phyloP scores from a whole-genome alignment of 768 basidiomycete species.

The Lentinula guzmanii region DNA sequence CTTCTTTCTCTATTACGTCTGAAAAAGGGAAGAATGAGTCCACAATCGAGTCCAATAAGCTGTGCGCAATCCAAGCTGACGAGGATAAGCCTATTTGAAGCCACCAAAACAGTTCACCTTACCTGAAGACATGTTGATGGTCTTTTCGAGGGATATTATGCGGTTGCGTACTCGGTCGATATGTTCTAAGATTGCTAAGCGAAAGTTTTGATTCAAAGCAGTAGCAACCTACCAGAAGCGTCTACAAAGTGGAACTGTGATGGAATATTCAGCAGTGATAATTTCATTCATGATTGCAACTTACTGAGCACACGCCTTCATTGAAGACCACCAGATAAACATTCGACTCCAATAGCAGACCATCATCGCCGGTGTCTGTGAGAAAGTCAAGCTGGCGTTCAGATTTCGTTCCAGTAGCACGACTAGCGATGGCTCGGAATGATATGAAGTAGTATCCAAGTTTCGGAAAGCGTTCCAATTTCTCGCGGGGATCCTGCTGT shows the following conservation, averaged over 20 bases:
- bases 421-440: constrained; percentile 74
- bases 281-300: constrained; percentile 16
- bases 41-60: constrained; percentile 87
- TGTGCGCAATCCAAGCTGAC: constrained; percentile 91
- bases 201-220: constrained; percentile 1
- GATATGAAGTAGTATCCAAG: constrained; percentile 92
- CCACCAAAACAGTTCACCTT: constrained; percentile 12
- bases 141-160: constrained; percentile 57
- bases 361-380: constrained; percentile 25
- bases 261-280: not conserved
- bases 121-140: constrained; percentile 71
- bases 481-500: constrained; percentile 88
- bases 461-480: constrained; percentile 79
- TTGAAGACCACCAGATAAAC: constrained; percentile 88
- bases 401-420: constrained; percentile 33
- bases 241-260: constrained; percentile 86
- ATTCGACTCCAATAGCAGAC: constrained; percentile 65
- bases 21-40: constrained; percentile 89
- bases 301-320: constrained; percentile 76
- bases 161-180: constrained; percentile 68
- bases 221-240: constrained; percentile 45
- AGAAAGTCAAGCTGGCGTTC: constrained; percentile 19
- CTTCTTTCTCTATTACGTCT: constrained; percentile 75
- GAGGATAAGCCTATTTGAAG: not conserved
- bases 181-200: constrained; percentile 46